A percentile compares a stretch with the other conserved stretches of the same genome.
phyloP scores from a whole-genome alignment of 495 filamentous ascomycete species.

The Physcia stellaris region DNA sequence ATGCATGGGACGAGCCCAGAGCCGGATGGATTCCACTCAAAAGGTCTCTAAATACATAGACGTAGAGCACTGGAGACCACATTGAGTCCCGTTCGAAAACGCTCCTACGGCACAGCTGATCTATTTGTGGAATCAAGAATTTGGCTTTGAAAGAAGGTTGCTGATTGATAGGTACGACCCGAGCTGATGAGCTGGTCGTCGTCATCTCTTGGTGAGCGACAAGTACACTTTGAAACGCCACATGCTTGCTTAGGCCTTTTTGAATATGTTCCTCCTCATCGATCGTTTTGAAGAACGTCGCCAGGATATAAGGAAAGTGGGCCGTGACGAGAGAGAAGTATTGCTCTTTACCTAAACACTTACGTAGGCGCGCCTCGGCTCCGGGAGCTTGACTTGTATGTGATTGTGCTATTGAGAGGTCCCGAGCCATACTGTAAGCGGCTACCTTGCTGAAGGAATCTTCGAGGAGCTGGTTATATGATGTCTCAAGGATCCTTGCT shows the following conservation, averaged over 20 bases:
- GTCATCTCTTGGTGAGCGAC: constrained; percentile 55
- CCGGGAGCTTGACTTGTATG: constrained; percentile 36
- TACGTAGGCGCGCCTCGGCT: constrained; percentile 58
- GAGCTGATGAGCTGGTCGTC: constrained; percentile 43
- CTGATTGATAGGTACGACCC: constrained; percentile 53
- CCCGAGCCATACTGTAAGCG: constrained; percentile 72
- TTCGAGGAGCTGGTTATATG: constrained; percentile 42
- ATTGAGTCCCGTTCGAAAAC: constrained; percentile 47
- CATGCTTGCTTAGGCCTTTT: constrained; percentile 52
- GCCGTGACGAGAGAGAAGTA: constrained; percentile 46
- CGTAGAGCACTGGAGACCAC: constrained; percentile 65
- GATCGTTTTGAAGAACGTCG: constrained; percentile 50
- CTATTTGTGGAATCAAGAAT: constrained; percentile 57
- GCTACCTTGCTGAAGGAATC: constrained; percentile 66
- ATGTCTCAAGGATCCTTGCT: constrained; percentile 37
- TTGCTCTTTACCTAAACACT: constrained; percentile 48
- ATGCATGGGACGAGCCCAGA: constrained; percentile 73
- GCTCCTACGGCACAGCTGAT: constrained; percentile 59
- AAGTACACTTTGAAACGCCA: constrained; percentile 41
- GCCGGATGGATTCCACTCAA: constrained; percentile 75
- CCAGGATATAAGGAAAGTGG: constrained; percentile 65
- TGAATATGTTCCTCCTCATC: constrained; percentile 68
- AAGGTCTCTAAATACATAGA: constrained; percentile 62
- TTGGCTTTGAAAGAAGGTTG: constrained; percentile 76
- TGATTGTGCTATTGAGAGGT: constrained; percentile 47